Base-by-base conservation (phyloP, 768 basidiomycete genomes). In the Lentinus tigrinus region DNA sequence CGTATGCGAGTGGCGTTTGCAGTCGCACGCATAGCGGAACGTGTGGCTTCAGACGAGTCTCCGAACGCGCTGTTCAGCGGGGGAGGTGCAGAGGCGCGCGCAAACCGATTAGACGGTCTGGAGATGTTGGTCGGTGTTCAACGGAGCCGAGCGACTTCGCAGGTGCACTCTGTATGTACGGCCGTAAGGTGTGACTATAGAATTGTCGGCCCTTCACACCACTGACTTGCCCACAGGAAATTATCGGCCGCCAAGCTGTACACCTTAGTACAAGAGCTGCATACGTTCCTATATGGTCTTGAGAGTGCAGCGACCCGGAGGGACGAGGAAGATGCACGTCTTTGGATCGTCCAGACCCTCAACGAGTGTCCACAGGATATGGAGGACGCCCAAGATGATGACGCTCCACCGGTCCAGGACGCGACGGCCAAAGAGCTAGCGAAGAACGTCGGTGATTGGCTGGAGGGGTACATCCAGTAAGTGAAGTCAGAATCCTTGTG, bases 381-480 rank as follows among this genome's bases (percentile, higher is more conserved):
- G 3, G 54, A 46, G 13, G 52, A 38, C n/a, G 52, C 13, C 9
- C n/a, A 19, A 8, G 50, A 40, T 9, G 52, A 28, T 2, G 47
- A 44, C 10, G 47, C 28, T 27, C 56, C 60, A 7, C 37, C 28
- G 16, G 27, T 40, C 6, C 59, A 46, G 13, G 54, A 48, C 21
- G 55, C 63, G 1, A 59, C 53, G 4, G 47, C 56, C 26, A 51
- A 50, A 17, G 51, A 43, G 27, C 40, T 64, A 6, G 67, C 69
- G 3, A 47, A 49, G 6, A 70, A 68, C 16, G 58, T 87, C 26
- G 76, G 78, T 0, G 73, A 77, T 7, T 87, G 83, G 85, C 58
- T 89, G 0, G 69, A 72, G 6, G 69, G 70, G 0, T 85, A 81
- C 58, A 71, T 87, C 26, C 73, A 73, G 86, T 85, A 60, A 27